Base-by-base conservation (phyloP, 2,329 filamentous ascomycete species). In the Aspergillus sp. region DNA sequence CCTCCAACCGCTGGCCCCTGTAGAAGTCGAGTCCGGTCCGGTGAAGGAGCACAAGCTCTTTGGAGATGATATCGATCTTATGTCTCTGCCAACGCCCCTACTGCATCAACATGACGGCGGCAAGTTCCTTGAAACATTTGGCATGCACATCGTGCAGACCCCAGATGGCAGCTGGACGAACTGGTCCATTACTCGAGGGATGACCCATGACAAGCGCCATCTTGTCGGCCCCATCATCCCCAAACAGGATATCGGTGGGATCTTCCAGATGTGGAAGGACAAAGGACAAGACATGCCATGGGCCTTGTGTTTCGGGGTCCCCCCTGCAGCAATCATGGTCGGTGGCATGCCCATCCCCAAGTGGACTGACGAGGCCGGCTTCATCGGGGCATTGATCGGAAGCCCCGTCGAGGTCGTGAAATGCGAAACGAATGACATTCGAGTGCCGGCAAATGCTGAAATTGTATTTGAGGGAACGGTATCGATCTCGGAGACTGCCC, bases 391-490 rank as follows among this genome's bases (percentile, higher is more conserved):
- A 0, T 68, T 83, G 50, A 72, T 71, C 1, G 80, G 80, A 2
- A 58, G 64, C 0, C 67, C 80, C 0, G 53, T 83, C 4, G 77
- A 83, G 22, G 60, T 83, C 0, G 76, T 81, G 39, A 83, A 81
- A 60, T 82, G 80, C 56, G 81, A 83, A 17, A 79, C 75, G 0
- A 83, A 79, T 56, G 71, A 77, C 22, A 64, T 83, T 0, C 63
- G 71, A 2, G 80, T 83, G 1, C 81, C 81, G 0, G 80, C 81
- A 0, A 81, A 76, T 54, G 63, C 71, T 0, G 81, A 84, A 62
- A 83, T 83, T 49, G 76, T 83, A 0, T 67, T 83, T 2, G 81
- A 83, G 55, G 81, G 81, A 2, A 77, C 73, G 0, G 60, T 79
- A 12, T 83, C 79, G 0, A 68, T 77, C 5, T 73, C 74, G 0